These are phyloP conservation scores for Rhypophila decipiens DNA, from an alignment of 495 filamentous ascomycete genomes.

Conservation along the genomic window DNA sequence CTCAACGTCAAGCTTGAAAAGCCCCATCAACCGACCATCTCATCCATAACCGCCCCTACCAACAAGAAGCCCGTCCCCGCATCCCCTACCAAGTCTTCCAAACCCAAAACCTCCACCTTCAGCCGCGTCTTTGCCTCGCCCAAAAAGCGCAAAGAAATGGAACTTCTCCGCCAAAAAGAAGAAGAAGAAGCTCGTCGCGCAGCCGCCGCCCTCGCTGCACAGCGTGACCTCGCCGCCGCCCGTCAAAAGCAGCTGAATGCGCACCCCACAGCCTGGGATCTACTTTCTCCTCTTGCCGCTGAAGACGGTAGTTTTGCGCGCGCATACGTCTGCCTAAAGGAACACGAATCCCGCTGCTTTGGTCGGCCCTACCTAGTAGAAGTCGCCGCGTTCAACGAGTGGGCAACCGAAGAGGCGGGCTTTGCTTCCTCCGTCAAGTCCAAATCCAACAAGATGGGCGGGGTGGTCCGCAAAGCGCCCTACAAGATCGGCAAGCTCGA, in stretches of 20 bases:
- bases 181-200: conserved; percentile 56
- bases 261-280: conserved; percentile 72
- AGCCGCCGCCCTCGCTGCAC: too few species aligned
- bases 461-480: conserved; percentile 63
- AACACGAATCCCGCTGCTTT: conserved; percentile 79
- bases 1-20: conserved; percentile 90
- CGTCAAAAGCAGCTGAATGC: conserved; percentile 47
- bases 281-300: conserved; percentile 76
- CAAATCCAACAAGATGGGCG: conserved; percentile 63
- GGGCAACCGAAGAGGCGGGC: conserved; percentile 76
- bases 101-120: conserved; percentile 74
- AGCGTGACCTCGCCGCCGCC: conserved; percentile 59
- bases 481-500: conserved; percentile 94
- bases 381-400: conserved; percentile 93
- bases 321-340: conserved; percentile 85
- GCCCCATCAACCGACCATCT: too few species aligned
- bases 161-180: conserved; percentile 72
- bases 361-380: conserved; percentile 83
- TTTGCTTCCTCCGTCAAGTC: conserved; percentile 75
- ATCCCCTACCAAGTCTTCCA: conserved; percentile 53
- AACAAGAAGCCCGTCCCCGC: conserved; percentile 36
- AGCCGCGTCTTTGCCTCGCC: conserved; percentile 89
- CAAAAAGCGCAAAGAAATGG: conserved; percentile 89
- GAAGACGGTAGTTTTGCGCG: conserved; percentile 90
- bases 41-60: too few species aligned